Evolutionary conservation across 164 flowering plant species (phyloP).

Genomic region (Cinnamomum micranthum): DNA sequence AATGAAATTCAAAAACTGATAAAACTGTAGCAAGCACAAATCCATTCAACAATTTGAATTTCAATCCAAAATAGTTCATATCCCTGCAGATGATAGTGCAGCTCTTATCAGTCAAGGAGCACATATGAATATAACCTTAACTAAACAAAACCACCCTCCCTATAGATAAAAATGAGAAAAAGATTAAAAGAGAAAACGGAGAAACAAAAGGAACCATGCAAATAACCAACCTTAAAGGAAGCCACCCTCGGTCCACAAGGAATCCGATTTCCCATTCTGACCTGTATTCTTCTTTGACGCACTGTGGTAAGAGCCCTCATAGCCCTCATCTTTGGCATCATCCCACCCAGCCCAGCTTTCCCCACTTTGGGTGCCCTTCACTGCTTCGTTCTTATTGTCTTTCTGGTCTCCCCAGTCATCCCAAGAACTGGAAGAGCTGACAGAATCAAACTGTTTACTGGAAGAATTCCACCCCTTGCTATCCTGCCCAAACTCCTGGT

Average conservation of each 20-base stretch:
- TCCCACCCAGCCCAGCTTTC: slow-evolving; percentile 98
- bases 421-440: slow-evolving; percentile 56
- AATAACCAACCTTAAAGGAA: slow-evolving; percentile 34
- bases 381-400: slow-evolving; percentile 43
- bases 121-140: no score
- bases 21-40: no score
- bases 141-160: no score
- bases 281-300: slow-evolving; percentile 41
- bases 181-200: no score
- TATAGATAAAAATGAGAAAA: no score
- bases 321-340: slow-evolving; percentile 77
- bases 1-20: no score
- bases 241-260: slow-evolving; percentile 79
- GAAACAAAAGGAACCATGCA: not conserved
- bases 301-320: slow-evolving; percentile 44
- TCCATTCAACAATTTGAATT: no score
- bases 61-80: no score
- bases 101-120: no score
- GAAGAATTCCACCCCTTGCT: slow-evolving; percentile 53
- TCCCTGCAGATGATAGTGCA: no score
- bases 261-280: slow-evolving; percentile 65
- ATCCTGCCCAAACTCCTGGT: slow-evolving; percentile 60
- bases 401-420: slow-evolving; percentile 72
- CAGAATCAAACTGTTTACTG: slow-evolving; percentile 12
- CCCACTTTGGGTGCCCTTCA: slow-evolving; percentile 40